These are phyloP conservation scores for Solanum hybrid DNA, from an alignment of 305 asterid genomes.

Conservation along the genomic window DNA sequence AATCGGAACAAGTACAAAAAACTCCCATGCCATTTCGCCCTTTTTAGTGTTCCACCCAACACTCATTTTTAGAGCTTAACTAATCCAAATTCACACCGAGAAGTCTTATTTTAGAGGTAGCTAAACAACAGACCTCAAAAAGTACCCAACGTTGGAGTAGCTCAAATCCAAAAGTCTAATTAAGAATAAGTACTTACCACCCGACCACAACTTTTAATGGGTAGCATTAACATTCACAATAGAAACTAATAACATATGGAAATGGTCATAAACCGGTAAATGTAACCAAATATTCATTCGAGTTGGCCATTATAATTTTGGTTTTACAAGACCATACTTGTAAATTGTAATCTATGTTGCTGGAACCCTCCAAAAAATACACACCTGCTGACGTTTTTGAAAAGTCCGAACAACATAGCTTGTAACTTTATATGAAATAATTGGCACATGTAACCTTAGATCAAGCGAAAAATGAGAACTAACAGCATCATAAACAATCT, in stretches of 20 bases:
- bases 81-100: neutral
- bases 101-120: neutral
- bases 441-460: neutral
- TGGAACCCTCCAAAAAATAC: neutral
- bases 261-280: neutral
- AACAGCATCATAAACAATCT: neutral
- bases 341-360: neutral
- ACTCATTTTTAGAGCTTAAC: neutral
- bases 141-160: neutral
- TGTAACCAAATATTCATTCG: neutral
- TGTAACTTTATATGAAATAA: neutral
- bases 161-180: neutral
- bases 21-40: neutral
- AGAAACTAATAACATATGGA: neutral
- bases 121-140: neutral
- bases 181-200: no score
- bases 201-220: neutral
- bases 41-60: neutral
- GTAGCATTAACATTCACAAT: neutral
- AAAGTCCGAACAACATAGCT: neutral
- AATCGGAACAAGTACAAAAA: neutral
- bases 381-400: neutral
- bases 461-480: neutral
- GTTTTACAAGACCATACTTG: neutral
- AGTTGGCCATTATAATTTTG: neutral